Conservation (phyloP, 371 early-diverging fungal genomes). For the Rhizopus sp. region DNA sequence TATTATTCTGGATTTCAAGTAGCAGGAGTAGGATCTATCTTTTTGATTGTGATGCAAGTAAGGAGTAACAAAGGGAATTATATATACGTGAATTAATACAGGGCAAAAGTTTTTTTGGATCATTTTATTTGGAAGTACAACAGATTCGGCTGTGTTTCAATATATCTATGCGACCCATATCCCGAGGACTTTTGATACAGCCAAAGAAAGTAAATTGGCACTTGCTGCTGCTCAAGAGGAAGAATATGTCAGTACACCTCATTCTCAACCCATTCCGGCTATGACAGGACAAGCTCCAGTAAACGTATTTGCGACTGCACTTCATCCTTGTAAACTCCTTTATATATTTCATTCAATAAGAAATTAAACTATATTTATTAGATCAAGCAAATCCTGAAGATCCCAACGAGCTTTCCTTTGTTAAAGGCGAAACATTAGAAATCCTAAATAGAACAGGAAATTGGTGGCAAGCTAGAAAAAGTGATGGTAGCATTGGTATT, state of each 20-base stretch:
- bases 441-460: conserved; percentile 89
- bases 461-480: conserved; percentile 94
- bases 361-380: conserved; percentile 8
- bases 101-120: conserved; percentile 41
- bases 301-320: conserved; percentile 24
- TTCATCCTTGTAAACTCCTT: conserved; percentile 24
- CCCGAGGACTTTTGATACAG: conserved; percentile 1
- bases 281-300: conserved; percentile 5
- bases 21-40: conserved; percentile 43
- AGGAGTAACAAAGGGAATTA: background rate
- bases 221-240: background rate
- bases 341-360: background rate
- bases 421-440: conserved; percentile 82
- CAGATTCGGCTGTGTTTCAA: conserved; percentile 46
- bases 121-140: conserved; percentile 46
- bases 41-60: conserved; percentile 34
- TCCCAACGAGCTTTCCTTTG: conserved; percentile 87
- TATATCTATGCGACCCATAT: conserved; percentile 22
- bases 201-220: conserved; percentile 25
- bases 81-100: background rate
- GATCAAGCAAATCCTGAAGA: conserved; percentile 86
- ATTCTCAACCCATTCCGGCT: background rate
- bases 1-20: conserved; percentile 24
- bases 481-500: conserved; percentile 85
- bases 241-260: background rate